Evolutionary conservation across 1,139 yeast genomes (phyloP).

Genomic region (Hyphopichia buzzinii): DNA sequence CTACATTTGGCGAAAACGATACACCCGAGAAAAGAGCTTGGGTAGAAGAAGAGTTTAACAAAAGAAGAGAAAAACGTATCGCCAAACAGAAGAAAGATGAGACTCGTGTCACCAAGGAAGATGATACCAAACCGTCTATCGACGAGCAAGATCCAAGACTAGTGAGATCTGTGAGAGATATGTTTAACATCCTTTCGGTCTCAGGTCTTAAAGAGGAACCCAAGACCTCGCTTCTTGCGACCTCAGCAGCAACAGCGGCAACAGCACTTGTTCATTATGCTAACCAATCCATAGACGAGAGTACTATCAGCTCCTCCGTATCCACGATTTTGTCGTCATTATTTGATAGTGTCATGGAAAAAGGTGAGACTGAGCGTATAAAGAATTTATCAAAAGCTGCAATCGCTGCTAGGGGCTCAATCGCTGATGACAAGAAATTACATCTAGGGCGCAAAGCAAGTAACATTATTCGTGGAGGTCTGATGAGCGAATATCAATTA

Average conservation of each 20-base stretch:
- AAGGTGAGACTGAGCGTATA: conserved; percentile 29
- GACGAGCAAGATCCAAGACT: conserved; percentile 19
- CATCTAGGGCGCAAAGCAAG: conserved; percentile 4
- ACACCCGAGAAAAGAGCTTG: conserved; percentile 59
- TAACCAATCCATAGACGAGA: conserved; percentile 11
- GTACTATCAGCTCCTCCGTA: conserved; percentile 20
- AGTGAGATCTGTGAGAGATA: conserved; percentile 30
- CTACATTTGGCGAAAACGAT: conserved; percentile 61
- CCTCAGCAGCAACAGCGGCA: conserved; percentile 38
- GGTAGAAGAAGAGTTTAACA: conserved; percentile 72
- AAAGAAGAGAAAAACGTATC: conserved; percentile 60
- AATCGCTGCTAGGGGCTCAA: not conserved
- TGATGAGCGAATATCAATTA: not conserved
- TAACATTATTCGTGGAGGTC: not conserved
- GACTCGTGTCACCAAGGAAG: conserved; percentile 4
- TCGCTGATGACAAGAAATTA: conserved; percentile 9
- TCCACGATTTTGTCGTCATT: conserved; percentile 24
- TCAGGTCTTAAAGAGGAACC: conserved; percentile 35
- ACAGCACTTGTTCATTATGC: conserved; percentile 25
- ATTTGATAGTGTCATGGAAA: conserved; percentile 4
- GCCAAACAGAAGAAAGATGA: conserved; percentile 33
- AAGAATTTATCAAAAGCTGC: conserved; percentile 31
- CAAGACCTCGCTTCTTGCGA: conserved; percentile 36
- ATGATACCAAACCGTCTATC: conserved; percentile 3
- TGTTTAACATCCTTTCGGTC: conserved; percentile 36